Evolutionary conservation across 768 basidiomycete genomes (phyloP).

Genomic region (Grammothele lineata): DNA sequence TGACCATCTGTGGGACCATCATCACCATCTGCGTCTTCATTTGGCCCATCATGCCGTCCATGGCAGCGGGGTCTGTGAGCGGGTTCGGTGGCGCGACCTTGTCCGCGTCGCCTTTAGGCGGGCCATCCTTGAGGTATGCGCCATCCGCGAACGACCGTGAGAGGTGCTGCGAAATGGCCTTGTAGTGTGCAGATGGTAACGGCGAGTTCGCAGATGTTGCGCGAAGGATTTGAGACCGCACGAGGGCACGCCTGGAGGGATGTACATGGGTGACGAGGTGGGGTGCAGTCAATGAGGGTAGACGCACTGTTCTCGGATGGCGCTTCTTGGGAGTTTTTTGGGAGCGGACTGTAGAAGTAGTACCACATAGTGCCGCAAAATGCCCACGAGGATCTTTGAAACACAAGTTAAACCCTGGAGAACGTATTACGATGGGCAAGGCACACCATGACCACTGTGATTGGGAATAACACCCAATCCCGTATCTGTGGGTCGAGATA

Average conservation of each 20-base stretch:
- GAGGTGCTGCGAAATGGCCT: slow-evolving; percentile 70
- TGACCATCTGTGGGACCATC: slow-evolving; percentile 98
- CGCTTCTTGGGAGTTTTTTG: slow-evolving; percentile 71
- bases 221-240: slow-evolving; percentile 81
- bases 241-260: slow-evolving; percentile 61
- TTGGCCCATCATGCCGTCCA: slow-evolving; percentile 98
- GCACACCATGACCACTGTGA: slow-evolving; percentile 93
- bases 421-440: background rate
- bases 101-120: slow-evolving; percentile 56
- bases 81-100: slow-evolving; percentile 68
- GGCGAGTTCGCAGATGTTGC: slow-evolving; percentile 78
- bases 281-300: background rate
- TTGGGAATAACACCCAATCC: slow-evolving; percentile 92
- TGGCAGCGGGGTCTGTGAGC: slow-evolving; percentile 81
- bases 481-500: slow-evolving; percentile 95
- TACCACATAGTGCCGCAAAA: slow-evolving; percentile 90
- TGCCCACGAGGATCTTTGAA: slow-evolving; percentile 81
- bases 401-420: background rate
- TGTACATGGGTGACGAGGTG: slow-evolving; percentile 3
- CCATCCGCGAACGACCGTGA: slow-evolving; percentile 69
- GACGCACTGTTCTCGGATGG: slow-evolving; percentile 90
- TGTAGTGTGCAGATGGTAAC: slow-evolving; percentile 69
- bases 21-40: slow-evolving; percentile 99
- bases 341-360: slow-evolving; percentile 79
- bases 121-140: slow-evolving; percentile 82